These are phyloP conservation scores for Globisporangium mamillatum DNA, from an alignment of 352 stramenopile genomes.

Conservation along the genomic window DNA sequence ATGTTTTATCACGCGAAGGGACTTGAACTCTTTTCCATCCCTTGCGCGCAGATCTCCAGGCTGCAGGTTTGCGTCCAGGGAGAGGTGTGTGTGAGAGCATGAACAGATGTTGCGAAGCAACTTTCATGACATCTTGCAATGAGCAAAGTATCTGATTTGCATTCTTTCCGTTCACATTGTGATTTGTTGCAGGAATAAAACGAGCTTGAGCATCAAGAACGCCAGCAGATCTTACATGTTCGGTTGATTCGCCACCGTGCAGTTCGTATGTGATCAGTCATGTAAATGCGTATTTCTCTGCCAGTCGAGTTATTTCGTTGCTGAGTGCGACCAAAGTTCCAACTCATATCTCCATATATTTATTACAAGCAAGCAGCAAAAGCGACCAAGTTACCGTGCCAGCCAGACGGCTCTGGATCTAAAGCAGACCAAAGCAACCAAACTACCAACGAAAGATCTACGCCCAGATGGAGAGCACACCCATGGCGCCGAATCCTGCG, in stretches of 20 bases:
- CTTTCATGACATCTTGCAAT: too few relatives aligned
- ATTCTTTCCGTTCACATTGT: background rate
- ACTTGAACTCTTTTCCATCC: constrained; percentile 59
- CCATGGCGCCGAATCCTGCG: constrained; percentile 57
- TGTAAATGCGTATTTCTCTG: too few relatives aligned
- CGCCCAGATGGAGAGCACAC: constrained; percentile 69
- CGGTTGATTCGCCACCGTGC: too few relatives aligned
- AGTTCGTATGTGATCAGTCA: too few relatives aligned
- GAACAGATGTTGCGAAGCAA: background rate
- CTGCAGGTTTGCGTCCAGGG: constrained; percentile 21
- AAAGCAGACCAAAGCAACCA: background rate
- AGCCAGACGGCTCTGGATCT: background rate
- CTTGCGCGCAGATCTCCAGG: constrained; percentile 48
- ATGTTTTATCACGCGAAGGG: constrained; percentile 78
- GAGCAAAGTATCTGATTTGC: too few relatives aligned
- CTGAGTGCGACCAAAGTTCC: background rate
- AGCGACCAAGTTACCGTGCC: background rate
- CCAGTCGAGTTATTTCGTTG: background rate
- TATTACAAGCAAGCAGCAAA: background rate
- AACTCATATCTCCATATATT: background rate
- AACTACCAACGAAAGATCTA: constrained; percentile 12
- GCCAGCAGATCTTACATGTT: too few relatives aligned
- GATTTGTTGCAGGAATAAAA: too few relatives aligned
- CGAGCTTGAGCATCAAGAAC: too few relatives aligned
- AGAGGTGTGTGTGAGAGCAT: background rate